These are phyloP conservation scores for Phytophthora syringae DNA, from an alignment of 352 stramenopile species.

Conservation along the genomic window DNA sequence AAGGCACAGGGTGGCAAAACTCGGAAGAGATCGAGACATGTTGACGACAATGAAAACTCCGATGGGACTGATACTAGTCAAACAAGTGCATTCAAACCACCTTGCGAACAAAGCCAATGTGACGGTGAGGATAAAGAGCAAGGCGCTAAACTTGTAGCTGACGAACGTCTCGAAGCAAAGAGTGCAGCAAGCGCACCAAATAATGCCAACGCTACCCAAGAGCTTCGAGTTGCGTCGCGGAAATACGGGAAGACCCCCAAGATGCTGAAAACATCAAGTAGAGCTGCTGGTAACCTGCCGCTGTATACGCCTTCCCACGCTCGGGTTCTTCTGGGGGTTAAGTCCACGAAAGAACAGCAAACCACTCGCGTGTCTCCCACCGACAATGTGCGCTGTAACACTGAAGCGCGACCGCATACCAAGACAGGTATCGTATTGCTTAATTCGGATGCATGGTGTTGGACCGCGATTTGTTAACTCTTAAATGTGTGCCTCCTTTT, in stretches of 20 bases:
- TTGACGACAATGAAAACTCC: slow-evolving; percentile 5
- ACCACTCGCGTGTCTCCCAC: background rate
- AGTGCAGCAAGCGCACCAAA: background rate
- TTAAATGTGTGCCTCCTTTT: too few species aligned
- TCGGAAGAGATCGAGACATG: slow-evolving; percentile 3
- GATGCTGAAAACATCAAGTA: slow-evolving; percentile 17
- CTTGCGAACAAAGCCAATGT: background rate
- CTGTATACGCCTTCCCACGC: slow-evolving; percentile 16
- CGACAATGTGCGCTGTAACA: background rate
- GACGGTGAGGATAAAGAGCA: background rate
- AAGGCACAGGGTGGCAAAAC: slow-evolving; percentile 2
- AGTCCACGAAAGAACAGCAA: slow-evolving; percentile 6
- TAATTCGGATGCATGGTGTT: background rate
- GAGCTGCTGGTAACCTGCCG: slow-evolving; percentile 8
- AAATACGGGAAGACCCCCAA: slow-evolving; percentile 38
- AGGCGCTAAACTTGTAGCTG: too few species aligned
- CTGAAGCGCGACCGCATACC: background rate
- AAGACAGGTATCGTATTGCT: slow-evolving; percentile 8
- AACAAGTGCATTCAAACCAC: background rate
- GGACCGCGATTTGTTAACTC: too few species aligned
- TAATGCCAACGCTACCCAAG: background rate
- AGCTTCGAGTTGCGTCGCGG: slow-evolving; percentile 2
- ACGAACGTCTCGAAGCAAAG: background rate
- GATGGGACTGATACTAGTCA: slow-evolving; percentile 4
- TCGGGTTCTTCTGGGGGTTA: slow-evolving; percentile 1